Percentiles rank a stretch among this genome's conserved stretches.
These are phyloP conservation scores for Globisporangium spinosum DNA, from an alignment of 352 stramenopile species.

Conservation along the genomic window DNA sequence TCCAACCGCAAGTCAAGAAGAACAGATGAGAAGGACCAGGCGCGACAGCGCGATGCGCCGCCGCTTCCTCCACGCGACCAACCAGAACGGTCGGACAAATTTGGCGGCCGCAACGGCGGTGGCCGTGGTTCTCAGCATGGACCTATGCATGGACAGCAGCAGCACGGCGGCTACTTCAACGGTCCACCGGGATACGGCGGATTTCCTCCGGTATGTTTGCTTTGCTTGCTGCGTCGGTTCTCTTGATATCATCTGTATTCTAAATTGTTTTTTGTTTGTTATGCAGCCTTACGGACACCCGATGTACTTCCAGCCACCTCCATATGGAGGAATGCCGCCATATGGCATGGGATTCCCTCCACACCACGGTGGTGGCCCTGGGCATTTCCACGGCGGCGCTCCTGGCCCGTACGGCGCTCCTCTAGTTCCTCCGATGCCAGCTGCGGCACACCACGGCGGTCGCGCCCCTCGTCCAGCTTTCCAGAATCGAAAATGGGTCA, in stretches of 20 bases:
- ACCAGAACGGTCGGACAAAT: slow-evolving; percentile 21
- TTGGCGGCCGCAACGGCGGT: slow-evolving; percentile 18
- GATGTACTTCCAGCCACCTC: slow-evolving; percentile 70
- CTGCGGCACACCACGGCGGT: slow-evolving; percentile 10
- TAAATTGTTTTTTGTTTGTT: slow-evolving; percentile 13
- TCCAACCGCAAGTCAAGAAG: slow-evolving; percentile 22
- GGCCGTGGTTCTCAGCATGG: slow-evolving; percentile 16
- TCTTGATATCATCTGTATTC: neutral
- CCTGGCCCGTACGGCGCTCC: slow-evolving; percentile 17
- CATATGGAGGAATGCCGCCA: slow-evolving; percentile 59
- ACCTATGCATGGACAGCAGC: slow-evolving; percentile 27
- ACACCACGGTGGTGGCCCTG: slow-evolving; percentile 27
- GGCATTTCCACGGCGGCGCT: slow-evolving; percentile 16
- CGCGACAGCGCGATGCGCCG: slow-evolving; percentile 14
- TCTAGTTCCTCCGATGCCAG: slow-evolving; percentile 22
- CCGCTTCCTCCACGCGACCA: slow-evolving; percentile 33
- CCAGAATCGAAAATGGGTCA: slow-evolving; percentile 84
- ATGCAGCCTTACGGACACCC: slow-evolving; percentile 57
- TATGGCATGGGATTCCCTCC: slow-evolving; percentile 74
- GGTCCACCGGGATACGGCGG: slow-evolving; percentile 62
- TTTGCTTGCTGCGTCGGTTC: neutral
- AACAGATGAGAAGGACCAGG: slow-evolving; percentile 24
- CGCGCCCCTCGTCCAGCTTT: slow-evolving; percentile 56
- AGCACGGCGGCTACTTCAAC: slow-evolving; percentile 43
- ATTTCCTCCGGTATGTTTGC: slow-evolving; percentile 50